Base-by-base conservation (phyloP, 2,329 filamentous ascomycete genomes). In the Cordyceps javanica region DNA sequence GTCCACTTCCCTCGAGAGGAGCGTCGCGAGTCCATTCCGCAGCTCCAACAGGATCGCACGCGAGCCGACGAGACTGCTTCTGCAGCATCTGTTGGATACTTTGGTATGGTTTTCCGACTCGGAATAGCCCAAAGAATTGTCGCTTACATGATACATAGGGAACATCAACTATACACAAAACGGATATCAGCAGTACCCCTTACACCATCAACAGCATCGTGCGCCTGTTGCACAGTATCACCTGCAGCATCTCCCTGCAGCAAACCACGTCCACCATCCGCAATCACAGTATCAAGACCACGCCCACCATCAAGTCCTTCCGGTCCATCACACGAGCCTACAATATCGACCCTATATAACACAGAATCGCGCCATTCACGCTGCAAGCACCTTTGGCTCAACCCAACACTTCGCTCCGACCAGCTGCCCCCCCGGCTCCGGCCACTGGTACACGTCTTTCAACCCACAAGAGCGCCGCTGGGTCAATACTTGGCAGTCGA, bases 401-500 rank as follows among this genome's bases (percentile, higher is more conserved):
- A 30, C 14, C 69, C 65, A 72, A 53, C 67, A 65, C 3, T 63
- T 68, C 9, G 63, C 70, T 32, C n/a, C 28, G 5, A 13, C 32
- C 50, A n/a, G 26, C 38, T n/a, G 28, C 14, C 38, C 38, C 19
- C 7, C 51, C 26, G 25, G 36, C 14, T 66, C 68, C 1, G 71
- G 71, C 13, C 59, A 70, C 56, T 75, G 73, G 73, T 64, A 69
- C 51, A 67, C 71, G 3, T 63, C 64, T 0, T 73, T 69, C 46
- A 65, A 72, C 38, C 66, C 62, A 7, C 41, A 57, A 11, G 26
- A 62, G 34, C 61, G 63, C 26, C 57, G 59, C 52, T 65, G 63
- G 62, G 58, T 74, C 5, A 68, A 73, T 38, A 74, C 67, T 57
- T 75, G 72, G 72, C 71, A 71, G 25, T 64, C 69, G 2, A 13